These are phyloP conservation scores for Pelargonium australe DNA, from an alignment of 441 rosid genomes.

Conservation along the genomic window DNA sequence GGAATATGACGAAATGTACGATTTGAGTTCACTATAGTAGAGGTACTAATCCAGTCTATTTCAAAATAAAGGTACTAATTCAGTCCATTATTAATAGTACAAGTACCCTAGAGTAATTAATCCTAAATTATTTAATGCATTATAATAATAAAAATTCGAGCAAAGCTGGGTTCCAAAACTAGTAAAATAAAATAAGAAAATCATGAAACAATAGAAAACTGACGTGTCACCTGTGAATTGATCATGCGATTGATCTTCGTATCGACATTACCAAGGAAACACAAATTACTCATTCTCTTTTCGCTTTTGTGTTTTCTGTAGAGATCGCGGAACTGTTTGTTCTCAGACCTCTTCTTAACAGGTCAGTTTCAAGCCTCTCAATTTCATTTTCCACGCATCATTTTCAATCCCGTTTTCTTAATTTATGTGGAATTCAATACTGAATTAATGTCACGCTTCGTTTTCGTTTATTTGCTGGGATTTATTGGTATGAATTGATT, in stretches of 20 bases:
- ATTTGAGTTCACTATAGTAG: too few relatives aligned
- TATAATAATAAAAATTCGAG: too few relatives aligned
- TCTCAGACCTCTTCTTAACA: constrained; percentile 5
- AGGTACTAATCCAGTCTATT: too few relatives aligned
- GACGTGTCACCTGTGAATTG: neutral
- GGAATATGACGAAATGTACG: too few relatives aligned
- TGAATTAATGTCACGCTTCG: neutral
- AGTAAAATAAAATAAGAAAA: too few relatives aligned
- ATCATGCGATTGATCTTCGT: constrained; percentile 8
- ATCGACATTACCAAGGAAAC: constrained; percentile 17
- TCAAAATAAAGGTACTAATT: too few relatives aligned
- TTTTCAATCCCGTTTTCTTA: neutral
- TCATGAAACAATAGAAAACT: neutral
- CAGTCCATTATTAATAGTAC: too few relatives aligned
- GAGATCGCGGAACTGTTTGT: constrained; percentile 20
- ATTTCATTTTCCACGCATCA: neutral
- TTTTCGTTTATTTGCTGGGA: neutral
- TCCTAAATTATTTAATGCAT: too few relatives aligned
- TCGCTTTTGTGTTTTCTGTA: neutral
- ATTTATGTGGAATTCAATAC: neutral
- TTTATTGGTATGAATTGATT: constrained; percentile 11
- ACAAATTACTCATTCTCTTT: neutral
- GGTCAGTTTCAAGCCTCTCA: constrained; percentile 14
- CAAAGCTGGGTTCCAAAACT: too few relatives aligned
- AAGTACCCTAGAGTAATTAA: too few relatives aligned